phyloP scores from a whole-genome alignment of 306 rosid genomes.

The Casuarina equisetifolia region DNA sequence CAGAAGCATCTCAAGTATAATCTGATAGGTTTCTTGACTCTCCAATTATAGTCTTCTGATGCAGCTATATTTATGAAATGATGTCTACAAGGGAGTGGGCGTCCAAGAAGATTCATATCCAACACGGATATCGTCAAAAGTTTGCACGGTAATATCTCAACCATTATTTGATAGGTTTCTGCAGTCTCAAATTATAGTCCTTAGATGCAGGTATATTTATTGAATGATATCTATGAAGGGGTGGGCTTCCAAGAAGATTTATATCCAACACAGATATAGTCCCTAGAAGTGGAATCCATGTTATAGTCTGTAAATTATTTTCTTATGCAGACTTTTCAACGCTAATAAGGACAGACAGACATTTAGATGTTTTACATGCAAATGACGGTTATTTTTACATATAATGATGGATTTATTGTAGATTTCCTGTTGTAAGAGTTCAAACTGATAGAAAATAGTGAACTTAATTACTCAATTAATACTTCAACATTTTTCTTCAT shows the following conservation, averaged over 20 bases:
- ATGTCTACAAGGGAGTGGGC: not conserved
- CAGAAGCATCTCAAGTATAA: not conserved
- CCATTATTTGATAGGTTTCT: slow-evolving; percentile 1
- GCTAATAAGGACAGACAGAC: not conserved
- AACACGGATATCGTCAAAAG: not conserved
- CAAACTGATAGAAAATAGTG: too few relatives aligned
- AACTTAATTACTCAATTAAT: too few relatives aligned
- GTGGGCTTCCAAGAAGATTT: not conserved
- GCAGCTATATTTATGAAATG: not conserved
- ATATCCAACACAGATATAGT: not conserved
- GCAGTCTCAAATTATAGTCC: not conserved
- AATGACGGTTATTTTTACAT: not conserved
- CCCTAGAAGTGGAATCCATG: not conserved
- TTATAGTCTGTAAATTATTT: not conserved
- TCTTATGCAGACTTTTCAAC: not conserved
- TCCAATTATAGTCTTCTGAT: not conserved
- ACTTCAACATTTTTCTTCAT: too few relatives aligned
- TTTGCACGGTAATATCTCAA: not conserved
- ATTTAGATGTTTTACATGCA: not conserved
- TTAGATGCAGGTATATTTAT: not conserved
- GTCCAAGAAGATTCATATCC: not conserved
- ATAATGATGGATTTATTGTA: too few relatives aligned
- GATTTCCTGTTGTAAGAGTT: too few relatives aligned
- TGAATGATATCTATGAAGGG: not conserved
- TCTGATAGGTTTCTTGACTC: not conserved